These are phyloP conservation scores for Krasilnikovozyma curviuscula DNA, from an alignment of 768 basidiomycete species.

Conservation along the genomic window DNA sequence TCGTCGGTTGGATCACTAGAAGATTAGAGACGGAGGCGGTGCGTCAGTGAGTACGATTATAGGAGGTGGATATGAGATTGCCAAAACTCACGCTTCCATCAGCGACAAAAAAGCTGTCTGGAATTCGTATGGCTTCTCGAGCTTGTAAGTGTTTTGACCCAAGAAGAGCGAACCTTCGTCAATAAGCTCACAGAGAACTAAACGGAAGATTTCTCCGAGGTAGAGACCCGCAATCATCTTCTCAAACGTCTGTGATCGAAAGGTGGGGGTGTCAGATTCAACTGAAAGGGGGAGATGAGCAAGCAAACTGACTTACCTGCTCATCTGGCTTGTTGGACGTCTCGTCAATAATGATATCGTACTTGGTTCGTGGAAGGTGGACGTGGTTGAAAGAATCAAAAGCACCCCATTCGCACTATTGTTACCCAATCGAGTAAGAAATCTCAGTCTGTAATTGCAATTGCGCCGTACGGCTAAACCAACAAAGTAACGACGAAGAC, in stretches of 20 bases:
- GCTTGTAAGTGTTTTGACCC: conserved; percentile 95
- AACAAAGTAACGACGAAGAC: conserved; percentile 24
- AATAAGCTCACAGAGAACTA: conserved; percentile 85
- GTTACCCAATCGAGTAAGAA: background rate
- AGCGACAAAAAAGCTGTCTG: conserved; percentile 94
- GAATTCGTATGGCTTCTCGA: conserved; percentile 77
- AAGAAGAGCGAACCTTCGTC: conserved; percentile 94
- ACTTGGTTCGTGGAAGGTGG: conserved; percentile 84
- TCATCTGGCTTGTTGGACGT: conserved; percentile 90
- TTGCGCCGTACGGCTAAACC: no score
- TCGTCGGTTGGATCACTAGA: conserved; percentile 84
- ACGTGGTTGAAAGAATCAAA: conserved; percentile 93
- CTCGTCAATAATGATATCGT: conserved; percentile 79
- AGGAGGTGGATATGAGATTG: background rate
- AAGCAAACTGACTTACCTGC: conserved; percentile 37
- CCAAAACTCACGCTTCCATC: conserved; percentile 59
- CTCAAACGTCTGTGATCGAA: conserved; percentile 24
- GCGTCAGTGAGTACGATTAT: background rate
- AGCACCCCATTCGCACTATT: conserved; percentile 47
- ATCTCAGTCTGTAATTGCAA: no score
- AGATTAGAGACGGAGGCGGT: background rate
- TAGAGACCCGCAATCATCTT: conserved; percentile 96
- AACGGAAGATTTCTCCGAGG: conserved; percentile 86
- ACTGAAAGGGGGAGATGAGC: background rate
- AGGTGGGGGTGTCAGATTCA: background rate